phyloP scores from a whole-genome alignment of 2,329 filamentous ascomycete genomes.

The Ambrosiella xylebori region DNA sequence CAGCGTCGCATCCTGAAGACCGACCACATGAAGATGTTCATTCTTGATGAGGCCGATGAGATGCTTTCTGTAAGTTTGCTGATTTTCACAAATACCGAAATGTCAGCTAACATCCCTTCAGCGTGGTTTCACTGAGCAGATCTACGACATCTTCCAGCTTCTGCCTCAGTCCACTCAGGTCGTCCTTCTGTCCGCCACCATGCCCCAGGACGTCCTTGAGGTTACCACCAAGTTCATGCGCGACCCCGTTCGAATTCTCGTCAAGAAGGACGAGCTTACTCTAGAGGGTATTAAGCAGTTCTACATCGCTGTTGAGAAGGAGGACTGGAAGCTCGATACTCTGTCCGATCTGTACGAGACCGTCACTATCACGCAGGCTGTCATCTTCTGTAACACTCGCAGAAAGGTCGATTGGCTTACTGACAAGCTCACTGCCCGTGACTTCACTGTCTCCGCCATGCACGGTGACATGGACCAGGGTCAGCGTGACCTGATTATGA shows the following conservation, averaged over 20 bases:
- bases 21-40: conserved; percentile 98
- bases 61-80: conserved; percentile 65
- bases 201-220: conserved; percentile 97
- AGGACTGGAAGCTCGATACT: conserved; percentile 99
- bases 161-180: conserved; percentile 97
- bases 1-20: conserved; percentile 94
- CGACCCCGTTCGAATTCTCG: conserved; percentile 93
- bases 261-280: conserved; percentile 99
- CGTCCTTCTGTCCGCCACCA: conserved; percentile 91
- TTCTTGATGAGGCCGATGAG: conserved; percentile 97
- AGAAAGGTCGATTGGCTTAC: conserved; percentile 99
- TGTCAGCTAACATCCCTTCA: conserved; percentile 26
- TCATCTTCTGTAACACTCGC: conserved; percentile 99
- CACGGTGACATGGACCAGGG: conserved; percentile 98
- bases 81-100: not conserved
- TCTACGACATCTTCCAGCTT: conserved; percentile 99
- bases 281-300: conserved; percentile 99
- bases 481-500: conserved; percentile 99
- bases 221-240: conserved; percentile 99
- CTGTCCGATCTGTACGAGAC: conserved; percentile 98
- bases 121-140: conserved; percentile 99
- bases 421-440: conserved; percentile 93
- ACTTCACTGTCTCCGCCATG: conserved; percentile 99
- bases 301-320: conserved; percentile 99
- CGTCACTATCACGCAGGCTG: conserved; percentile 96